phyloP scores from a whole-genome alignment of 1,139 yeast species.

The Eremothecium sinecaudum region DNA sequence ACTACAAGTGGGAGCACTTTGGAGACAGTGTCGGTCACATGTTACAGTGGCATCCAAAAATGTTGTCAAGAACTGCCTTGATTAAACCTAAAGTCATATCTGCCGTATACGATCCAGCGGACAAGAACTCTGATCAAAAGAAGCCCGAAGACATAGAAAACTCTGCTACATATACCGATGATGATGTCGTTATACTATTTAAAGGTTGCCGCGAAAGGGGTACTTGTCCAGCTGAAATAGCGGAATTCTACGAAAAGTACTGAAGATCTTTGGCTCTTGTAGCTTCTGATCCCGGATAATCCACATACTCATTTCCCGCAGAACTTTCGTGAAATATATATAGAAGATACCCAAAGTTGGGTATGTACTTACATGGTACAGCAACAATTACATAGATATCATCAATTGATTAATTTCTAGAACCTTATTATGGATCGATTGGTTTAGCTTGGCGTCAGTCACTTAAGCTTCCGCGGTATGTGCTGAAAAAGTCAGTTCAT shows the following conservation, averaged over 20 bases:
- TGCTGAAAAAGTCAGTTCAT: too few species aligned
- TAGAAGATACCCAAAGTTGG: too few species aligned
- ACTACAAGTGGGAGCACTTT: constrained; percentile 53
- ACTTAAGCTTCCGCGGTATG: too few species aligned
- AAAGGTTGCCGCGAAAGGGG: constrained; percentile 41
- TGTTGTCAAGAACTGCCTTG: constrained; percentile 61
- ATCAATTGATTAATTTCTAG: too few species aligned
- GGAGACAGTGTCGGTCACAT: constrained; percentile 70
- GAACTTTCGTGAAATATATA: too few species aligned
- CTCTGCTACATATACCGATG: constrained; percentile 44
- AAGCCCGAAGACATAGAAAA: constrained; percentile 32
- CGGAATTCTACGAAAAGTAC: too few species aligned
- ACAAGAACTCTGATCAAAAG: constrained; percentile 19
- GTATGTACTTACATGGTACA: too few species aligned
- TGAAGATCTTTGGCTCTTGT: too few species aligned
- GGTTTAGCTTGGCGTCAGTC: too few species aligned
- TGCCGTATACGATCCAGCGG: constrained; percentile 35
- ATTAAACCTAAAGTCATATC: constrained; percentile 54
- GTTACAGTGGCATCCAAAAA: constrained; percentile 86
- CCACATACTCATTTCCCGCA: too few species aligned
- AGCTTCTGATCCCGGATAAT: constrained; percentile 1
- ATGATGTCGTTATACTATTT: constrained; percentile 58
- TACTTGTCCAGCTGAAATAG: constrained; percentile 45
- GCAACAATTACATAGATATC: too few species aligned
- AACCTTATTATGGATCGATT: too few species aligned